Conservation (phyloP, 2,329 filamentous ascomycete species). For the Talaromyces sp. region DNA sequence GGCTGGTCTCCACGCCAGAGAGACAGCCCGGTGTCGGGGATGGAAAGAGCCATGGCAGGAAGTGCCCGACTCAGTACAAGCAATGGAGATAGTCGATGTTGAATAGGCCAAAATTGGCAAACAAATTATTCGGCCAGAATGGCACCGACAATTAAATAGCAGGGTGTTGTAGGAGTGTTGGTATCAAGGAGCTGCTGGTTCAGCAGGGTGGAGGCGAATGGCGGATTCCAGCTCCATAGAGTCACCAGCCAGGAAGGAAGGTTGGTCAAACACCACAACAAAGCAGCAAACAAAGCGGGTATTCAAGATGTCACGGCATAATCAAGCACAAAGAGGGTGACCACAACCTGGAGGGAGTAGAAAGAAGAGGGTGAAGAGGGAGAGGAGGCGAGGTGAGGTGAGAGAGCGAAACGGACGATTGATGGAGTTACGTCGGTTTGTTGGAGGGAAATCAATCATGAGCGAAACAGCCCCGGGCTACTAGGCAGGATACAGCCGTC, state of each 20-base stretch:
- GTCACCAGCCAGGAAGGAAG: slow-evolving; percentile 5
- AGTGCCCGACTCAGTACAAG: not conserved
- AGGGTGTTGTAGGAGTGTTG: slow-evolving; percentile 18
- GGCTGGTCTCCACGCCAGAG: slow-evolving; percentile 33
- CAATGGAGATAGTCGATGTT: not conserved
- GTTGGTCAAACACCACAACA: slow-evolving; percentile 10
- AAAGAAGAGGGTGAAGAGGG: not conserved
- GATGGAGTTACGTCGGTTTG: not conserved
- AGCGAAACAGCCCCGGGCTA: slow-evolving; percentile 9
- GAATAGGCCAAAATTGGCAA: not conserved
- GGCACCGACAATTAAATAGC: not conserved
- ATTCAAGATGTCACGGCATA: slow-evolving; percentile 4
- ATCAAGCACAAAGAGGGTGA: not conserved
- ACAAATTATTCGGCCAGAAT: not conserved
- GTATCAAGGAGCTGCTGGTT: slow-evolving; percentile 16
- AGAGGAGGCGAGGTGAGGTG: not conserved
- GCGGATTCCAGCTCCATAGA: slow-evolving; percentile 19
- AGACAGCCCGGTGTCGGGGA: slow-evolving; percentile 41
- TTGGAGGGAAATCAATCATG: not conserved
- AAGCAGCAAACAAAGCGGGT: slow-evolving; percentile 9
- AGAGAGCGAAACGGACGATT: slow-evolving; percentile 4
- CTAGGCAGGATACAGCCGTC: not conserved
- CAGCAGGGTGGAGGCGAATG: slow-evolving; percentile 19
- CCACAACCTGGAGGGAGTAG: not conserved
- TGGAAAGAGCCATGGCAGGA: slow-evolving; percentile 33